These are phyloP conservation scores for Fusarium mexicanum DNA, from an alignment of 2,329 filamentous ascomycete genomes.

Conservation along the genomic window DNA sequence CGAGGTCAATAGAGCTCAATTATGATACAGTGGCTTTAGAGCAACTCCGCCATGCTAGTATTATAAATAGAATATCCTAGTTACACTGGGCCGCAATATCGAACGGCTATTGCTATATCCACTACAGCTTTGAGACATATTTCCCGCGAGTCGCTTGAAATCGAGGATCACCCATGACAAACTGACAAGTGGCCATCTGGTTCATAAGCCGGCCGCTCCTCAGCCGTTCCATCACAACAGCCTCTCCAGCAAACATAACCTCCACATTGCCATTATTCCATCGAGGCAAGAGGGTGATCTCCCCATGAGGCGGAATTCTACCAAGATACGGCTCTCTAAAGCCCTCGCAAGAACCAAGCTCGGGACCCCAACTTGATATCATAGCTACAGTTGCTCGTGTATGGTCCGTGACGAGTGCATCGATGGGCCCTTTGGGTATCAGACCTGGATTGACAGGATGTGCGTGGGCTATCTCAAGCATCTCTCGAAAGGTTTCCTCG, in stretches of 20 bases:
- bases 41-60: neutral
- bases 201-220: neutral
- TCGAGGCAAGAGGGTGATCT: conserved; percentile 6
- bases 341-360: conserved; percentile 6
- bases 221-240: conserved; percentile 1
- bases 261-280: neutral
- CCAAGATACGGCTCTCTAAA: conserved; percentile 15
- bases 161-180: neutral
- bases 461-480: conserved; percentile 2
- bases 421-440: conserved; percentile 3
- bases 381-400: neutral
- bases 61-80: neutral
- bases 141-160: neutral
- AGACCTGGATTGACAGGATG: conserved; percentile 5
- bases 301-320: neutral
- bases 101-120: neutral
- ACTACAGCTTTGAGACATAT: neutral
- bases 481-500: neutral
- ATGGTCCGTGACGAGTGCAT: conserved; percentile 4
- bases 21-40: neutral
- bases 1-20: conserved; percentile 2
- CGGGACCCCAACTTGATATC: conserved; percentile 13
- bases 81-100: accelerated
- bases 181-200: conserved; percentile 7
- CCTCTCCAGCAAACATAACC: conserved; percentile 13